Conservation (phyloP, 192 early-diverging fungal species). For the Mortierella alpina region DNA sequence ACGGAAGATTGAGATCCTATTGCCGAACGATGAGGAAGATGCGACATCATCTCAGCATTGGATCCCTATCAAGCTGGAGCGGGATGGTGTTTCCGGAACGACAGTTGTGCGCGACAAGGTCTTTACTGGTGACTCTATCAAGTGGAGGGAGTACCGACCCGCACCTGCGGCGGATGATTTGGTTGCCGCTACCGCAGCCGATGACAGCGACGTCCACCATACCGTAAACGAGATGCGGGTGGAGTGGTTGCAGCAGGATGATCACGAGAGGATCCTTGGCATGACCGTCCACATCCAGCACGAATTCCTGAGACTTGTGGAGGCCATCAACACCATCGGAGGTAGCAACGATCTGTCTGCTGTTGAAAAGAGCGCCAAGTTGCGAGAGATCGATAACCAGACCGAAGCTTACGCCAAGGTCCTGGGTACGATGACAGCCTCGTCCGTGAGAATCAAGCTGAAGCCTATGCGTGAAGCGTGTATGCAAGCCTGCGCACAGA, state of each 20-base stretch:
- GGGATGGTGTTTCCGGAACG: constrained; percentile 32
- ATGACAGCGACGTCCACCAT: background rate
- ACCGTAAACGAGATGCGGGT: constrained; percentile 10
- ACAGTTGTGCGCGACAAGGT: constrained; percentile 17
- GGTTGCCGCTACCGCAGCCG: too few relatives aligned
- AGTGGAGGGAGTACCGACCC: constrained; percentile 32
- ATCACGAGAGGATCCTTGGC: constrained; percentile 13
- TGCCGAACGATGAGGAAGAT: background rate
- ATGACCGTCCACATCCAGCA: constrained; percentile 41
- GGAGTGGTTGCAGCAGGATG: constrained; percentile 19
- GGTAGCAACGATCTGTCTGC: background rate
- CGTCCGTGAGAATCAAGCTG: constrained; percentile 20
- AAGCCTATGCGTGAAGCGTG: constrained; percentile 18
- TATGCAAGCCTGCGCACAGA: constrained; percentile 32
- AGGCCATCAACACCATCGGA: constrained; percentile 30
- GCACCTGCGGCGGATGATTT: background rate
- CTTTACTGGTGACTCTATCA: constrained; percentile 14
- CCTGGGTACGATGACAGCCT: constrained; percentile 16
- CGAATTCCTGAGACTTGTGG: constrained; percentile 37
- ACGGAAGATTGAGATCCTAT: constrained; percentile 34
- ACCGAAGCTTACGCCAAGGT: constrained; percentile 30
- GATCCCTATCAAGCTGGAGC: constrained; percentile 32
- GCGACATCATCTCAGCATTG: constrained; percentile 9
- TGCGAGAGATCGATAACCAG: constrained; percentile 23
- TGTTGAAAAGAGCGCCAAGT: constrained; percentile 14